Evolutionary conservation across 2,329 filamentous ascomycete species (phyloP).

Genomic region (Aplosporella prunicola): DNA sequence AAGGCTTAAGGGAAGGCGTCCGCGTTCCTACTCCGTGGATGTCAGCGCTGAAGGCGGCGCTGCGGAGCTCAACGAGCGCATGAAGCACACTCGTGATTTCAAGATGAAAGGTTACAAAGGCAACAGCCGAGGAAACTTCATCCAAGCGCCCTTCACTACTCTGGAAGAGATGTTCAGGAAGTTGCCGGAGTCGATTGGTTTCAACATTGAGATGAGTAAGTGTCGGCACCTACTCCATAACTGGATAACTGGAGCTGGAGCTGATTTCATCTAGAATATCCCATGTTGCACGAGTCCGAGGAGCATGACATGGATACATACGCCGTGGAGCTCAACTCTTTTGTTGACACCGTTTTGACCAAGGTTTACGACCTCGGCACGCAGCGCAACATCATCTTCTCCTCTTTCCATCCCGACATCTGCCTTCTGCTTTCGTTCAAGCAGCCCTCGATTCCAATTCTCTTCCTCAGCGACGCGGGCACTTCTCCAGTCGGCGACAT

Average conservation of each 20-base stretch:
- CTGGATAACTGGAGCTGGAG: conserved; percentile 13
- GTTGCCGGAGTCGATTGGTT: conserved; percentile 72
- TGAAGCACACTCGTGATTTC: conserved; percentile 95
- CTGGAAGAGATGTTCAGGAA: conserved; percentile 86
- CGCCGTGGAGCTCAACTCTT: conserved; percentile 89
- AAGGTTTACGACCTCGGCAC: conserved; percentile 82
- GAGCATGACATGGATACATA: conserved; percentile 96
- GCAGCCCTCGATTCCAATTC: conserved; percentile 88
- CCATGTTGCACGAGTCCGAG: conserved; percentile 92
- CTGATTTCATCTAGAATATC: conserved; percentile 55
- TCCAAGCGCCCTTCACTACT: conserved; percentile 91
- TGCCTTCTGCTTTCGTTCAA: conserved; percentile 93
- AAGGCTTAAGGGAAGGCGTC: conserved; percentile 21
- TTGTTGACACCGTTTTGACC: conserved; percentile 83
- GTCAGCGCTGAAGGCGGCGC: conserved; percentile 34
- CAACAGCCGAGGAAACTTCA: conserved; percentile 87
- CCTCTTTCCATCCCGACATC: conserved; percentile 94
- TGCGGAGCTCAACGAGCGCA: conserved; percentile 65
- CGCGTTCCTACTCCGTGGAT: conserved; percentile 53
- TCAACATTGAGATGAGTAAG: conserved; percentile 92
- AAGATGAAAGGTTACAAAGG: conserved; percentile 93
- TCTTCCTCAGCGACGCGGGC: conserved; percentile 89
- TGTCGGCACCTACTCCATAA: conserved; percentile 10
- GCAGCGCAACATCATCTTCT: conserved; percentile 89
- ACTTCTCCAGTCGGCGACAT: conserved; percentile 76